Base-by-base conservation (phyloP, 257 asterid species). In the Ligustrum vulgare region DNA sequence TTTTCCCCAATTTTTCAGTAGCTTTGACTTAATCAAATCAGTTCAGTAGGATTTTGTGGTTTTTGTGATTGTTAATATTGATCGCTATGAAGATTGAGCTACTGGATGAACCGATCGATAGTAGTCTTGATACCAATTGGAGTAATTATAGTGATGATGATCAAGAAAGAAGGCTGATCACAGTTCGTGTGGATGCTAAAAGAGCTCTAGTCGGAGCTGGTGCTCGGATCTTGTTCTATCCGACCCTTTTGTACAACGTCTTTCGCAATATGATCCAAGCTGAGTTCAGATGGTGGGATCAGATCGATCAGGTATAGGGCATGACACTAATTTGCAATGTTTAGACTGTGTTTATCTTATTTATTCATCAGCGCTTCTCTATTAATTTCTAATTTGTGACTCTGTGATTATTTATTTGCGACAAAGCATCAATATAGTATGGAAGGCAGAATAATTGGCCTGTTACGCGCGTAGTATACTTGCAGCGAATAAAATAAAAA, bases 271-370 rank as follows among this genome's bases (percentile, higher is more conserved):
- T 89, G 80, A 83, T 90, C 78, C 89, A 89, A 71, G 79, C 97
- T 31, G 97, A 91, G 83, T 94, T 91, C 84, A 84, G 96, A 67
- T 94, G 98, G 98, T 94, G 98, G 98, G 98, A 94, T 84, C 87
- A 90, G 80, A 87, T 94, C 56, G 96, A 94, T 81, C 93, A 94
- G 97, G 98, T 93, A 71, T 56, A 70, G 9, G 28, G 33, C 67
- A 58, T 28, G 11, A 3, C 67, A 56, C 31, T n/a, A 56, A 22
- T 56, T 56, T n/a, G 25, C 28, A 8, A 22, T 20, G 65, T 39
- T 22, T 56, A 5, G 32, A 60, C 18, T 60, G 34, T 60, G 2
- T 60, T 60, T 9, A 22, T 60, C 33, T 23, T 10, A 60, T 10
- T 10, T 60, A 23, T 60, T 22, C 67, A 60, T 60, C 67, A 3